Evolutionary conservation across 176 grass and related monocot species (phyloP).

Genomic region (Melocanna baccifera): DNA sequence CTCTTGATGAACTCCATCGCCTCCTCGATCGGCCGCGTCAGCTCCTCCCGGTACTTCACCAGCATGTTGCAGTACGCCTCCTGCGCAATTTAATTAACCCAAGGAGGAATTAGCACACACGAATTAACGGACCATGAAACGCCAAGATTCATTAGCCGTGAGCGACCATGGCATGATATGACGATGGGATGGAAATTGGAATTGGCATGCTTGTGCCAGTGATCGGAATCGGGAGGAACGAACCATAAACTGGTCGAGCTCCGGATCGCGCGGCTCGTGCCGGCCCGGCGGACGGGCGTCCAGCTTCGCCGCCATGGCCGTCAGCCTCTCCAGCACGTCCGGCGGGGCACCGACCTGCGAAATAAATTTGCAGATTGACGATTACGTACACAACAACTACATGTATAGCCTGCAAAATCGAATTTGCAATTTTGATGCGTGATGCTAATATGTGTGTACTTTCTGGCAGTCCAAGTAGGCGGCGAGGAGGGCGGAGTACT

Average conservation of each 20-base stretch:
- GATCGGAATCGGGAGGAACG: neutral
- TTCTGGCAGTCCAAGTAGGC: constrained; percentile 96
- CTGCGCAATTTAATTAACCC: constrained; percentile 29
- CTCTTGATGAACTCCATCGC: constrained; percentile 80
- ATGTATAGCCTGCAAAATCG: neutral
- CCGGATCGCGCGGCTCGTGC: constrained; percentile 61
- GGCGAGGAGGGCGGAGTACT: constrained; percentile 69
- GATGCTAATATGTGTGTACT: constrained; percentile 30
- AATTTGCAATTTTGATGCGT: neutral
- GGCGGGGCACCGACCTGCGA: constrained; percentile 69
- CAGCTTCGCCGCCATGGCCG: constrained; percentile 46
- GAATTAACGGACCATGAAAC: neutral
- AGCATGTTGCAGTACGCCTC: constrained; percentile 90
- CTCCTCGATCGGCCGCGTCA: constrained; percentile 71
- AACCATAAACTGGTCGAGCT: constrained; percentile 99
- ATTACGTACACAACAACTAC: neutral
- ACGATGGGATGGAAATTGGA: neutral
- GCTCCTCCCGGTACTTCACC: constrained; percentile 79
- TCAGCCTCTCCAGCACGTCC: constrained; percentile 64
- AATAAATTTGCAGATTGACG: neutral
- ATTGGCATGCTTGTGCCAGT: neutral
- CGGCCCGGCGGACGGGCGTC: constrained; percentile 36
- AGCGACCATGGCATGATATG: neutral
- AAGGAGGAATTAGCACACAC: neutral
- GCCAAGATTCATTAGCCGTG: neutral